A percentile compares a stretch with the other conserved stretches of the same genome.
phyloP scores from a whole-genome alignment of 2,329 filamentous ascomycete species.

The Ophioceras dolichostomum region DNA sequence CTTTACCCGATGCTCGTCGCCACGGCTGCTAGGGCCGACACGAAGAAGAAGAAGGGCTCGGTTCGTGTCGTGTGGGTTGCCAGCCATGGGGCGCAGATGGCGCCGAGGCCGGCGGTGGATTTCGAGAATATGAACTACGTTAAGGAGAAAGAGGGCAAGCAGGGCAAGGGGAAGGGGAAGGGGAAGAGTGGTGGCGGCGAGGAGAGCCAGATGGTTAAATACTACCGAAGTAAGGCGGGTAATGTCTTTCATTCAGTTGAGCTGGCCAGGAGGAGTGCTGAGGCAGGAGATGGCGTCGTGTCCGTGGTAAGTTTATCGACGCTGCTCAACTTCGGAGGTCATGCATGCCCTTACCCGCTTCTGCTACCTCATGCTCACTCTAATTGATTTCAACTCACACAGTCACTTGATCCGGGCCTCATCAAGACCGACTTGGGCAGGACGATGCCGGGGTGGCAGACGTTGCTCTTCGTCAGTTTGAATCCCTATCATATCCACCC shows the following conservation, averaged over 20 bases:
- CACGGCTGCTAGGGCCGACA: constrained; percentile 10
- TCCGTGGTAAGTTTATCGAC: too few species aligned
- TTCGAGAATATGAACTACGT: constrained; percentile 18
- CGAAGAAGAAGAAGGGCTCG: constrained; percentile 2
- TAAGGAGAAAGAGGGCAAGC: too few species aligned
- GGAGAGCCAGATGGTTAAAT: constrained; percentile 9
- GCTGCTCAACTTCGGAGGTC: too few species aligned
- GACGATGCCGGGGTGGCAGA: background rate
- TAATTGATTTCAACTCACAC: background rate
- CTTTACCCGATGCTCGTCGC: constrained; percentile 10
- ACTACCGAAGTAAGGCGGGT: constrained; percentile 16
- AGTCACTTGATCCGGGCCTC: constrained; percentile 4
- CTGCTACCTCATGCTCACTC: too few species aligned
- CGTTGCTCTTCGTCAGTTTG: background rate
- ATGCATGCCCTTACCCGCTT: too few species aligned
- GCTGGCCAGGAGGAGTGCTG: constrained; percentile 10
- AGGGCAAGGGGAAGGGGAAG: too few species aligned
- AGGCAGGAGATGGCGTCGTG: constrained; percentile 12
- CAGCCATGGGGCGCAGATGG: constrained; percentile 6
- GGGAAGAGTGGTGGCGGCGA: constrained; percentile 6
- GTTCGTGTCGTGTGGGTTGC: constrained; percentile 14
- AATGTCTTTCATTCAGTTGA: constrained; percentile 17
- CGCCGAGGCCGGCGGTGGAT: constrained; percentile 12
- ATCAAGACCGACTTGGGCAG: constrained; percentile 6
- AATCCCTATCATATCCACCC: background rate